phyloP scores from a whole-genome alignment of 1,139 yeast genomes.

The Geotrichum candidum region DNA sequence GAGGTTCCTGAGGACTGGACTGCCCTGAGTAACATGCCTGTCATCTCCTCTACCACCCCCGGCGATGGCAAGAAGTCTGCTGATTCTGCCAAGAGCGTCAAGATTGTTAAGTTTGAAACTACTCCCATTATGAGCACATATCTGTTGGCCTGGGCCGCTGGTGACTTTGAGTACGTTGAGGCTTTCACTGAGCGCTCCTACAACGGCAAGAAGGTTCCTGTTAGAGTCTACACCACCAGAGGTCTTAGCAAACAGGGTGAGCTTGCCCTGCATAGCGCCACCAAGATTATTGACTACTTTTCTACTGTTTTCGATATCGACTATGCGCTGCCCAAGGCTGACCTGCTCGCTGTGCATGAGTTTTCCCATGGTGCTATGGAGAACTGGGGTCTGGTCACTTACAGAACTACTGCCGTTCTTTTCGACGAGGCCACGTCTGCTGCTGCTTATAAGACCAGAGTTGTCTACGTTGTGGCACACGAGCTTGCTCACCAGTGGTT shows the following conservation, averaged over 20 bases:
- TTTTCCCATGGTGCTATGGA: slow-evolving; percentile 90
- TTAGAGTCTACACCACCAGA: slow-evolving; percentile 64
- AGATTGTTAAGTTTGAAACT: slow-evolving; percentile 43
- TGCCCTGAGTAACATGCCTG: slow-evolving; percentile 78
- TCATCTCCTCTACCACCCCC: slow-evolving; percentile 44
- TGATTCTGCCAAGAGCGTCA: slow-evolving; percentile 30
- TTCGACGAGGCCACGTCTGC: slow-evolving; percentile 63
- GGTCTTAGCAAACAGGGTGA: slow-evolving; percentile 60
- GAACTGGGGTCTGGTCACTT: slow-evolving; percentile 83
- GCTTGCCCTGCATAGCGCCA: slow-evolving; percentile 60
- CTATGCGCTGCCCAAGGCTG: slow-evolving; percentile 69
- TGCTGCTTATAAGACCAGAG: slow-evolving; percentile 64
- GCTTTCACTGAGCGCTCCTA: slow-evolving; percentile 36
- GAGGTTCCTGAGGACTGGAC: slow-evolving; percentile 55
- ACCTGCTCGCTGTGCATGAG: slow-evolving; percentile 75
- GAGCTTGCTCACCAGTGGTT: slow-evolving; percentile 94
- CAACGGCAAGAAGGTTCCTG: slow-evolving; percentile 53
- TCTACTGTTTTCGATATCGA: slow-evolving; percentile 59
- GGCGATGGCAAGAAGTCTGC: slow-evolving; percentile 42
- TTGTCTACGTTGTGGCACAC: slow-evolving; percentile 83
- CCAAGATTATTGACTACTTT: slow-evolving; percentile 60
- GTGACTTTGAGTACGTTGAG: slow-evolving; percentile 69
- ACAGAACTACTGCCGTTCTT: slow-evolving; percentile 70
- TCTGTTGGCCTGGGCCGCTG: slow-evolving; percentile 70
- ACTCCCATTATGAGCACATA: slow-evolving; percentile 75